phyloP scores from a whole-genome alignment of 1,284 basidiomycete genomes.

The Irpex lacteus region DNA sequence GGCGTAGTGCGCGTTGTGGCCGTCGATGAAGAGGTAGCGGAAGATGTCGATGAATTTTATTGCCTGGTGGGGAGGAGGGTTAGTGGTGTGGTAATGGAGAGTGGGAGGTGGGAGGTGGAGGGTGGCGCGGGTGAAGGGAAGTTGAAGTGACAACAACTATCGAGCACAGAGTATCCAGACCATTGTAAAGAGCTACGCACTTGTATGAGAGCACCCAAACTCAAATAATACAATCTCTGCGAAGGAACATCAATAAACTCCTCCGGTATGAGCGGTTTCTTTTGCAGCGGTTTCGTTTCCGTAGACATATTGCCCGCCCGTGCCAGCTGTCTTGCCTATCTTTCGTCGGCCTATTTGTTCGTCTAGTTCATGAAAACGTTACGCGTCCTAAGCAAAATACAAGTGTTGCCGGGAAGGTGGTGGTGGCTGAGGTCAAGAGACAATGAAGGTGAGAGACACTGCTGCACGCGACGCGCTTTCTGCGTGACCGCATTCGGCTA shows the following conservation, averaged over 20 bases:
- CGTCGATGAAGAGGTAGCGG: slow-evolving; percentile 45
- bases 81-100: not conserved
- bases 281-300: slow-evolving; percentile 12
- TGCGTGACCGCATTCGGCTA: not conserved
- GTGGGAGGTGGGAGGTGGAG: too few species aligned
- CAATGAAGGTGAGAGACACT: not conserved
- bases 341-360: not conserved
- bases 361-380: not conserved
- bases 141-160: not conserved
- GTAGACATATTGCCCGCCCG: slow-evolving; percentile 16
- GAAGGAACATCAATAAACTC: slow-evolving; percentile 37
- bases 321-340: too few species aligned
- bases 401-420: too few species aligned
- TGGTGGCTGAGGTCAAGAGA: not conserved
- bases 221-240: slow-evolving; percentile 47
- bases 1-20: slow-evolving; percentile 32
- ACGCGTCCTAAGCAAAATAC: not conserved
- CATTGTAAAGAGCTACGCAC: slow-evolving; percentile 26
- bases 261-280: slow-evolving; percentile 31
- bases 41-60: slow-evolving; percentile 66
- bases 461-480: not conserved
- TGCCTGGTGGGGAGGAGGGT: slow-evolving; percentile 38
- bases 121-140: not conserved
- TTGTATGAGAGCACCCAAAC: slow-evolving; percentile 42
- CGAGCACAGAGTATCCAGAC: too few species aligned